phyloP scores from a whole-genome alignment of 2,329 filamentous ascomycete species.

The Colletotrichum shisoi region DNA sequence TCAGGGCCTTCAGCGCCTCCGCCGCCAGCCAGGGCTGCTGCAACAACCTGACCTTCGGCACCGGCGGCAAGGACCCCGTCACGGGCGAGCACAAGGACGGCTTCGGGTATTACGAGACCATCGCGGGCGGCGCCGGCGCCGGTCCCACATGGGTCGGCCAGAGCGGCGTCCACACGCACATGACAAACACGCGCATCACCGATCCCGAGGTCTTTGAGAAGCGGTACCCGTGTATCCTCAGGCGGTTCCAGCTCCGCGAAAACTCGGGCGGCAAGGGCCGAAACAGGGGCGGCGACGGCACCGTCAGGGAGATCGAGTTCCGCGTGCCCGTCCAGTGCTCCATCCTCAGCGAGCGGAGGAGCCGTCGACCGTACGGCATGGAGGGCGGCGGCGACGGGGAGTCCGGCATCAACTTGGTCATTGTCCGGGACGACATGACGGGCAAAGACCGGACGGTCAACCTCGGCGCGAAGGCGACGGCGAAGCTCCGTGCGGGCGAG shows the following conservation, averaged over 20 bases:
- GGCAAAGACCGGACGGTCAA: slow-evolving; percentile 47
- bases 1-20: slow-evolving; percentile 80
- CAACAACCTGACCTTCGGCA: slow-evolving; percentile 87
- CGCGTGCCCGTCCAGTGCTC: slow-evolving; percentile 78
- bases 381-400: slow-evolving; percentile 74
- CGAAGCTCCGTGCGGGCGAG: slow-evolving; percentile 35
- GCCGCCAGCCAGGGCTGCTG: slow-evolving; percentile 82
- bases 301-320: slow-evolving; percentile 82
- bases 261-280: slow-evolving; percentile 71
- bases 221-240: slow-evolving; percentile 75
- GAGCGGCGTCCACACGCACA: slow-evolving; percentile 80
- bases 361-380: slow-evolving; percentile 78
- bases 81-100: slow-evolving; percentile 65
- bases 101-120: slow-evolving; percentile 89
- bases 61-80: slow-evolving; percentile 69
- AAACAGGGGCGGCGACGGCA: slow-evolving; percentile 77
- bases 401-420: slow-evolving; percentile 75
- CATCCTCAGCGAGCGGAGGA: slow-evolving; percentile 79
- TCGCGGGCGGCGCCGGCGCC: slow-evolving; percentile 78
- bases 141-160: slow-evolving; percentile 77
- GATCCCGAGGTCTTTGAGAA: slow-evolving; percentile 82
- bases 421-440: slow-evolving; percentile 49
- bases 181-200: slow-evolving; percentile 87
- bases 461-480: slow-evolving; percentile 38
- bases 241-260: slow-evolving; percentile 71